Evolutionary conservation across 805 yeast species (phyloP).

Genomic region (Torulaspora quercuum): DNA sequence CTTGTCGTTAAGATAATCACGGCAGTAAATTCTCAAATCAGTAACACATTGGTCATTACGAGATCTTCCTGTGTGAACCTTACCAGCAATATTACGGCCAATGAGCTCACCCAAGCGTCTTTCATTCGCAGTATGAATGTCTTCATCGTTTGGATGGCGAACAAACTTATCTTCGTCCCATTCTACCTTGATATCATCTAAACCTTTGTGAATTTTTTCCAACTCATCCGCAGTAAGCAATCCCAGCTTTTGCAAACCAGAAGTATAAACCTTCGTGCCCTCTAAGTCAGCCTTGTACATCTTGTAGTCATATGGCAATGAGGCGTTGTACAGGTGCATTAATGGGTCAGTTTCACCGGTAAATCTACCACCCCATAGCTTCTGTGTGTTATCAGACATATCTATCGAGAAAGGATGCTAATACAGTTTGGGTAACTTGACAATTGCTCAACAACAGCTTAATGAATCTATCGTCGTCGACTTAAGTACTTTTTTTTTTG

Average conservation of each 20-base stretch:
- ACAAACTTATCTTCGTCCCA: conserved; percentile 70
- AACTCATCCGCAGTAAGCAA: conserved; percentile 72
- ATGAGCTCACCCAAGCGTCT: conserved; percentile 95
- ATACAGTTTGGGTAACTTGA: too few relatives aligned
- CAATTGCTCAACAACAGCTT: too few relatives aligned
- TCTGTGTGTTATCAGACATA: conserved; percentile 45
- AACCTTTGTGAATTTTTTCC: conserved; percentile 76
- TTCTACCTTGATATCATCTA: conserved; percentile 66
- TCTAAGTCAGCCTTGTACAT: conserved; percentile 93
- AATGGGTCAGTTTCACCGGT: conserved; percentile 96
- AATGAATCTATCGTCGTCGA: too few relatives aligned
- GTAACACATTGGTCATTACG: conserved; percentile 99
- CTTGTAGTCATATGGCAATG: conserved; percentile 89
- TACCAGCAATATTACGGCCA: conserved; percentile 91
- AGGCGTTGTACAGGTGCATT: conserved; percentile 96
- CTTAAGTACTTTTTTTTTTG: too few relatives aligned
- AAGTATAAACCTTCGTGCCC: conserved; percentile 91
- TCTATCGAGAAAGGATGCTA: conserved; percentile 2
- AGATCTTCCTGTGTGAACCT: conserved; percentile 98
- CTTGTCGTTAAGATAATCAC: conserved; percentile 64
- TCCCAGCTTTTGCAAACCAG: conserved; percentile 77
- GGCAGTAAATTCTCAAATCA: conserved; percentile 94
- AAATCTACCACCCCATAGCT: conserved; percentile 97
- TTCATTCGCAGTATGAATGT: conserved; percentile 97
- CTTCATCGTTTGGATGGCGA: conserved; percentile 65